A percentile compares a stretch with the other conserved stretches of the same genome.
Conservation (phyloP, 371 early-diverging fungal genomes). For the Massospora cicadina region DNA sequence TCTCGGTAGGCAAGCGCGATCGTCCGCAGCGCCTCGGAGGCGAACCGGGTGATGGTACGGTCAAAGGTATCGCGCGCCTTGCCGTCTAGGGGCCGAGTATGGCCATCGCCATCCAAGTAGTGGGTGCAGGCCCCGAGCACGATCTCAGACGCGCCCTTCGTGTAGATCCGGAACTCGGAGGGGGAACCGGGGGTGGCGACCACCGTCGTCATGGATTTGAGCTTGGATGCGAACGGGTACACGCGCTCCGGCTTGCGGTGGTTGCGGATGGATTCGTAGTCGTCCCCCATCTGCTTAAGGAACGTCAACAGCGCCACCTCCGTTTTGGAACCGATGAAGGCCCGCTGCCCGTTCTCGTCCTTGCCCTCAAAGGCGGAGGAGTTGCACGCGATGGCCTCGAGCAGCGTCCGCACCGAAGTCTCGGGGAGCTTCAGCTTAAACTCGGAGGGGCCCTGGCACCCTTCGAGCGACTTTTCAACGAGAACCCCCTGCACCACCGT, state of each 20-base stretch:
- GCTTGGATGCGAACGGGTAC: constrained; percentile 64
- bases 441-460: neutral
- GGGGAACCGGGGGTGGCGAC: constrained; percentile 23
- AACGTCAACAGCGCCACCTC: constrained; percentile 64
- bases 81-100: constrained; percentile 18
- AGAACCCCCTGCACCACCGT: constrained; percentile 50
- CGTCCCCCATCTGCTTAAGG: constrained; percentile 26
- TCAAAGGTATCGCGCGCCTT: constrained; percentile 23
- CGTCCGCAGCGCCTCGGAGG: constrained; percentile 40
- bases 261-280: constrained; percentile 28
- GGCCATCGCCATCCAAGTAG: neutral
- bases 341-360: constrained; percentile 28
- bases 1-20: constrained; percentile 52
- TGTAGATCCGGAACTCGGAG: constrained; percentile 35
- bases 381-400: constrained; percentile 57
- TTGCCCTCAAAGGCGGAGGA: constrained; percentile 62
- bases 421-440: constrained; percentile 19
- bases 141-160: constrained; percentile 79
- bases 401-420: constrained; percentile 23
- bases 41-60: constrained; percentile 41
- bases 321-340: constrained; percentile 55
- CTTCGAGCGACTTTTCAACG: constrained; percentile 3
- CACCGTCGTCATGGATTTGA: constrained; percentile 76
- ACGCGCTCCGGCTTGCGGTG: constrained; percentile 29
- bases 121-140: constrained; percentile 22